Evolutionary conservation across 768 basidiomycete species (phyloP).

Genomic region (Russula ochroleuca): DNA sequence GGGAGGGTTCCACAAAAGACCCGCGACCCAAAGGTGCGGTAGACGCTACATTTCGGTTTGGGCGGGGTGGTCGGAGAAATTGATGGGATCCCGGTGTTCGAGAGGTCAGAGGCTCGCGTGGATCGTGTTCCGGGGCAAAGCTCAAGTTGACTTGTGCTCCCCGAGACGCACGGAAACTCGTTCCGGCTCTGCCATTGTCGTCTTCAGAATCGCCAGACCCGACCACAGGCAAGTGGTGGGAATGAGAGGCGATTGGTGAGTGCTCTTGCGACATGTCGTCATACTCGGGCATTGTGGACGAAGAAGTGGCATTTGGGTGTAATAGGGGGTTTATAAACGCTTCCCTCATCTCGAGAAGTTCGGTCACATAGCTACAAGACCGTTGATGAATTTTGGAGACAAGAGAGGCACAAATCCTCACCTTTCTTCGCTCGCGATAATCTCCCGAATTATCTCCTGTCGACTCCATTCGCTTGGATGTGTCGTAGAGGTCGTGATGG

Average conservation of each 20-base stretch:
- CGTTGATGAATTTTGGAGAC: background rate
- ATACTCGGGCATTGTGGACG: slow-evolving; percentile 57
- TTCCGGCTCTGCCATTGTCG: no score
- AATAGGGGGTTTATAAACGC: slow-evolving; percentile 88
- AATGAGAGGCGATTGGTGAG: slow-evolving; percentile 85
- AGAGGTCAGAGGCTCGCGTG: slow-evolving; percentile 67
- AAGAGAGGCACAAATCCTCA: slow-evolving; percentile 38
- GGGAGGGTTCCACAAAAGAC: slow-evolving; percentile 45
- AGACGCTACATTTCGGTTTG: slow-evolving; percentile 51
- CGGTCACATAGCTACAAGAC: slow-evolving; percentile 76
- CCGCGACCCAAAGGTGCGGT: slow-evolving; percentile 74
- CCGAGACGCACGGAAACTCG: slow-evolving; percentile 35
- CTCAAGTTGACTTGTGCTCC: slow-evolving; percentile 30
- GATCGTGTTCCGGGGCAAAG: slow-evolving; percentile 53
- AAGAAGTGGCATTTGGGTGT: slow-evolving; percentile 68
- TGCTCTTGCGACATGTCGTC: slow-evolving; percentile 70
- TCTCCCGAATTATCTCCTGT: slow-evolving; percentile 95
- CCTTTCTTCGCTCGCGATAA: slow-evolving; percentile 94
- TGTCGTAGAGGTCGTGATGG: no score
- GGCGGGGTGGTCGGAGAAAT: slow-evolving; percentile 63
- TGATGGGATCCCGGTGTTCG: slow-evolving; percentile 57
- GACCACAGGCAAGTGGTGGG: slow-evolving; percentile 66
- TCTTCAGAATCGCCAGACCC: no score
- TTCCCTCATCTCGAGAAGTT: slow-evolving; percentile 87
- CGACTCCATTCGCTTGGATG: slow-evolving; percentile 89